Evolutionary conservation across 2,329 filamentous ascomycete genomes (phyloP).

Genomic region (Lasiodiplodia theobromae): DNA sequence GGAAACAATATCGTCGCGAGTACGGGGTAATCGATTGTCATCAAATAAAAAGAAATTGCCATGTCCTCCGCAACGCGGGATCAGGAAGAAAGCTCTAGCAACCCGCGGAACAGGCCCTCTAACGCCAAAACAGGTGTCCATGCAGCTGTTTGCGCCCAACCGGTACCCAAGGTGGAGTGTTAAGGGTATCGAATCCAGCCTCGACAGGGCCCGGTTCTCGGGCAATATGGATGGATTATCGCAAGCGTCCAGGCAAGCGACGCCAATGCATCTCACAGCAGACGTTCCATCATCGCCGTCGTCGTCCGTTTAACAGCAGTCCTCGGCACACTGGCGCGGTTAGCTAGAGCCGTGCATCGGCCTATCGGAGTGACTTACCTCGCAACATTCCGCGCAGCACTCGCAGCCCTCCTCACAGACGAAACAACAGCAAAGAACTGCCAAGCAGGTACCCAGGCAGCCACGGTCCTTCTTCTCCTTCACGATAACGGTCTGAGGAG

Average conservation of each 20-base stretch:
- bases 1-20: slow-evolving; percentile 14
- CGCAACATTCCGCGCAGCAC: slow-evolving; percentile 68
- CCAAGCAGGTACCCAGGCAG: slow-evolving; percentile 61
- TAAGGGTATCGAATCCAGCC: slow-evolving; percentile 29
- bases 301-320: slow-evolving; percentile 39
- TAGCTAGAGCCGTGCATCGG: slow-evolving; percentile 25
- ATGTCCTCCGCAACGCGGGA: slow-evolving; percentile 14
- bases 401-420: slow-evolving; percentile 70
- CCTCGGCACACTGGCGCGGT: slow-evolving; percentile 39
- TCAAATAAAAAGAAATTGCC: slow-evolving; percentile 19
- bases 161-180: slow-evolving; percentile 23
- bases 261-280: not conserved
- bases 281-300: not conserved
- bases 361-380: slow-evolving; percentile 50
- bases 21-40: slow-evolving; percentile 22
- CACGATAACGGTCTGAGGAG: slow-evolving; percentile 50
- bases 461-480: slow-evolving; percentile 59
- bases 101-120: not conserved
- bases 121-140: slow-evolving; percentile 1
- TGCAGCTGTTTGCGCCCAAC: slow-evolving; percentile 13
- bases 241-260: slow-evolving; percentile 5
- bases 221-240: slow-evolving; percentile 1
- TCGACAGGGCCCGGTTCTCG: not conserved
- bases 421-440: slow-evolving; percentile 68
- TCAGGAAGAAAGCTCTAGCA: not conserved